Evolutionary conservation across 2,329 filamentous ascomycete species (phyloP).

Genomic region (Arthroderma sp.): DNA sequence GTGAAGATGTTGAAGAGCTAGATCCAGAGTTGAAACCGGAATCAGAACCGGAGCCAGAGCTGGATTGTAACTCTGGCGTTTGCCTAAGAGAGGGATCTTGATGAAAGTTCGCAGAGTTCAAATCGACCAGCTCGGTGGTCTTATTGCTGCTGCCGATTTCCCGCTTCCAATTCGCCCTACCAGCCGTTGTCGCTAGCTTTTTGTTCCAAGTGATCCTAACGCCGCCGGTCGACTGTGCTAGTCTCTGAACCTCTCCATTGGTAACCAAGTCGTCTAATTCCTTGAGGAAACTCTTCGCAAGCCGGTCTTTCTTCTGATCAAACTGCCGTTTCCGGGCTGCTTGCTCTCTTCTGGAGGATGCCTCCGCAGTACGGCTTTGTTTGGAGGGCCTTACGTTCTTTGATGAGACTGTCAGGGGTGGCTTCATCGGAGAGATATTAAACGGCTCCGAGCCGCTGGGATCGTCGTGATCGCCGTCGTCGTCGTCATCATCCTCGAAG

Average conservation of each 20-base stretch:
- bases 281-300: conserved; percentile 43
- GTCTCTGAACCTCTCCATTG: conserved; percentile 33
- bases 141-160: conserved; percentile 25
- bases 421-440: conserved; percentile 14
- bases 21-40: not conserved
- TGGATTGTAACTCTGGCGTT: too few relatives aligned
- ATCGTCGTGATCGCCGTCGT: conserved; percentile 12
- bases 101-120: not conserved
- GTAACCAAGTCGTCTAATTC: conserved; percentile 43
- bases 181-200: conserved; percentile 49
- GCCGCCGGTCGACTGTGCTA: conserved; percentile 42
- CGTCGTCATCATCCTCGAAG: conserved; percentile 28
- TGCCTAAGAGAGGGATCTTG: not conserved
- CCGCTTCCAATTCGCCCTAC: conserved; percentile 56
- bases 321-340: conserved; percentile 37
- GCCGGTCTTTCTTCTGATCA: conserved; percentile 37
- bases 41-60: too few relatives aligned
- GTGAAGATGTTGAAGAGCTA: conserved; percentile 8
- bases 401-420: not conserved
- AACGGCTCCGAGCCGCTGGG: conserved; percentile 22
- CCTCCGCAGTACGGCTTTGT: conserved; percentile 13
- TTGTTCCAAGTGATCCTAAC: conserved; percentile 49
- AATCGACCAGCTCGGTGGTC: conserved; percentile 3
- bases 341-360: conserved; percentile 23
- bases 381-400: conserved; percentile 18